Percentiles rank a stretch among this genome's conserved stretches.
Evolutionary conservation across 2,329 filamentous ascomycete genomes (phyloP).

Genomic region (Fusarium avenaceum): DNA sequence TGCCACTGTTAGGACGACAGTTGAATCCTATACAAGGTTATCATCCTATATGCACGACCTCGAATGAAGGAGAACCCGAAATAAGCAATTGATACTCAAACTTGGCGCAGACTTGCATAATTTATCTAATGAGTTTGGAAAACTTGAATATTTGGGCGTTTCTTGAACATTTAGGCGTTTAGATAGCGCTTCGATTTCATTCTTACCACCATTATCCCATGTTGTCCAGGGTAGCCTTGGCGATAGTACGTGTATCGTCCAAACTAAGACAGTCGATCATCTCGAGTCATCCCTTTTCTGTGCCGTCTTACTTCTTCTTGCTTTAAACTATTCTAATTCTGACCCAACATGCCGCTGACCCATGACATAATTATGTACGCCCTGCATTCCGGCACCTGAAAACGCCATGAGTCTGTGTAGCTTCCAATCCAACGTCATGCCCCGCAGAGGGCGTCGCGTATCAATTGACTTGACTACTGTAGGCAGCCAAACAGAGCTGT

Average conservation of each 20-base stretch:
- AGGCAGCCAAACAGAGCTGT: slow-evolving; percentile 18
- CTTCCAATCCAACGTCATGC: slow-evolving; percentile 51
- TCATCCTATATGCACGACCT: neutral
- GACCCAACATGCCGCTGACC: slow-evolving; percentile 1
- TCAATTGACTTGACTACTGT: slow-evolving; percentile 6
- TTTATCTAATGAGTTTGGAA: neutral
- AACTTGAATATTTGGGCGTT: slow-evolving; percentile 5
- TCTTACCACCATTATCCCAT: slow-evolving; percentile 18
- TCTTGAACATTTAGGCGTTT: slow-evolving; percentile 11
- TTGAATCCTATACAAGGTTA: neutral
- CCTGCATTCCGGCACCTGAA: neutral
- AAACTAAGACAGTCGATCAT: neutral
- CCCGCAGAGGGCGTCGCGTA: slow-evolving; percentile 14
- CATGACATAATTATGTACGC: slow-evolving; percentile 11
- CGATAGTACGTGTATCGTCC: neutral
- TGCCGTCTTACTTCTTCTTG: neutral
- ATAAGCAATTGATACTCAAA: neutral
- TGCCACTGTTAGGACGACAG: neutral
- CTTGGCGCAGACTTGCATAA: neutral
- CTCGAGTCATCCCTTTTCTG: neutral
- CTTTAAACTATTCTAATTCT: neutral
- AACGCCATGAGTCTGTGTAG: slow-evolving; percentile 11
- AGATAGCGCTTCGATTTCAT: slow-evolving; percentile 29
- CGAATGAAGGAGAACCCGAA: neutral
- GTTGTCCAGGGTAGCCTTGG: slow-evolving; percentile 21